phyloP scores from a whole-genome alignment of 2,329 filamentous ascomycete species.

The Apiospora saccharicola region DNA sequence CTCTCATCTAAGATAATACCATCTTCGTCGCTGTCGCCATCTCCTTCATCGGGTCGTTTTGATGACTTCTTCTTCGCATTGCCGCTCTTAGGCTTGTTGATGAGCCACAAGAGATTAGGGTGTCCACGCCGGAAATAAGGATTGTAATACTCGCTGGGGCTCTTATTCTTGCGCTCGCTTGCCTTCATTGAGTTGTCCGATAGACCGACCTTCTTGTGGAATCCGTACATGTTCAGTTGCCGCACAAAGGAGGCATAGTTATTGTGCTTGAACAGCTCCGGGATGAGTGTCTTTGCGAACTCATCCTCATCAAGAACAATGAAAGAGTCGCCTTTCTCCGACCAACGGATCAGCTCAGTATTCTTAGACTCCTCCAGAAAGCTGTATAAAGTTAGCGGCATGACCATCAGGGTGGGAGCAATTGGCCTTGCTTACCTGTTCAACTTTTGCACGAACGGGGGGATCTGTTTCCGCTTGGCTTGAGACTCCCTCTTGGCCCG shows the following conservation, averaged over 20 bases:
- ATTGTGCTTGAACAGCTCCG: constrained; percentile 97
- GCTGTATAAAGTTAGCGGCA: constrained; percentile 55
- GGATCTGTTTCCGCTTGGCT: constrained; percentile 92
- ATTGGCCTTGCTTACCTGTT: constrained; percentile 75
- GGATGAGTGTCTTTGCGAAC: constrained; percentile 95
- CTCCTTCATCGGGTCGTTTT: constrained; percentile 69
- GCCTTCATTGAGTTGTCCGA: constrained; percentile 98
- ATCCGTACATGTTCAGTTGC: constrained; percentile 69
- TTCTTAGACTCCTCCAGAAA: constrained; percentile 95
- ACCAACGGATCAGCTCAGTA: constrained; percentile 95
- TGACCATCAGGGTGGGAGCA: background rate
- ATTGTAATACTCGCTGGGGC: constrained; percentile 97
- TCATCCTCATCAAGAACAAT: constrained; percentile 97
- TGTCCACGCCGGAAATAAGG: constrained; percentile 94
- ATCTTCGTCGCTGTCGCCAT: constrained; percentile 76
- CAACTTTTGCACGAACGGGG: constrained; percentile 96
- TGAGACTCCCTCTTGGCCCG: constrained; percentile 88
- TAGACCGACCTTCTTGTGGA: constrained; percentile 95
- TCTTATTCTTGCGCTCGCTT: constrained; percentile 96
- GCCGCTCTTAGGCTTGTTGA: constrained; percentile 90
- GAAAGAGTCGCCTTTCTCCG: constrained; percentile 94
- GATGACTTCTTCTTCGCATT: constrained; percentile 59
- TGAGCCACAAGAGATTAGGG: constrained; percentile 92
- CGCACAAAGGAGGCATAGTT: constrained; percentile 23
- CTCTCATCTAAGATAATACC: constrained; percentile 50